phyloP scores from a whole-genome alignment of 2,329 filamentous ascomycete genomes.

The Colletotrichum sp. region DNA sequence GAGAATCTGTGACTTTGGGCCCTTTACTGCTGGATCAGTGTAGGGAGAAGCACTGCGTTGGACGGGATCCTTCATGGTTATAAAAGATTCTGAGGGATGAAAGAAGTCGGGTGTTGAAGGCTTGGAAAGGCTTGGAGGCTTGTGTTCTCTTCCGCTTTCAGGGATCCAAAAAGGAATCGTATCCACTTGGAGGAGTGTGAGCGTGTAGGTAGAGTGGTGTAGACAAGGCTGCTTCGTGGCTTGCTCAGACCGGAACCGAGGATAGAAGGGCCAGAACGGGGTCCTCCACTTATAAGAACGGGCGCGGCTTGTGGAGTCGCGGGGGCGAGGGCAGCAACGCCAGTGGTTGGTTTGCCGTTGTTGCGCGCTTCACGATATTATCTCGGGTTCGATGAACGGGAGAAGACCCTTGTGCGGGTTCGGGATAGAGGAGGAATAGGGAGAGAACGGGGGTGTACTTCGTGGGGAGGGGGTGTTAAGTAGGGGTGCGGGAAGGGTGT shows the following conservation, averaged over 20 bases:
- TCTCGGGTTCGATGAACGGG: slow-evolving; percentile 14
- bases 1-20: slow-evolving; percentile 43
- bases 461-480: background rate
- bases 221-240: slow-evolving; percentile 16
- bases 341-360: background rate
- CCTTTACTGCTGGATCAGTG: slow-evolving; percentile 42
- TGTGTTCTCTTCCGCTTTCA: slow-evolving; percentile 22
- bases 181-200: slow-evolving; percentile 12
- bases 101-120: slow-evolving; percentile 16
- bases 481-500: background rate
- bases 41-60: slow-evolving; percentile 42
- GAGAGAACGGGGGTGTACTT: background rate
- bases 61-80: slow-evolving; percentile 49
- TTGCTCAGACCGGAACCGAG: slow-evolving; percentile 17
- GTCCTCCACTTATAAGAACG: slow-evolving; percentile 20
- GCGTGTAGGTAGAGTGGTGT: background rate
- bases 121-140: slow-evolving; percentile 19
- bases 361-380: slow-evolving; percentile 21
- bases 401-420: slow-evolving; percentile 11
- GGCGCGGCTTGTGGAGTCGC: slow-evolving; percentile 20
- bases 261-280: slow-evolving; percentile 20
- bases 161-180: slow-evolving; percentile 16
- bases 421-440: slow-evolving; percentile 12
- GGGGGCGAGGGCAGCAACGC: slow-evolving; percentile 3
- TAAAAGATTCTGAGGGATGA: slow-evolving; percentile 23